Evolutionary conservation across 2,329 filamentous ascomycete species (phyloP).

Genomic region (Rutstroemia sp.): DNA sequence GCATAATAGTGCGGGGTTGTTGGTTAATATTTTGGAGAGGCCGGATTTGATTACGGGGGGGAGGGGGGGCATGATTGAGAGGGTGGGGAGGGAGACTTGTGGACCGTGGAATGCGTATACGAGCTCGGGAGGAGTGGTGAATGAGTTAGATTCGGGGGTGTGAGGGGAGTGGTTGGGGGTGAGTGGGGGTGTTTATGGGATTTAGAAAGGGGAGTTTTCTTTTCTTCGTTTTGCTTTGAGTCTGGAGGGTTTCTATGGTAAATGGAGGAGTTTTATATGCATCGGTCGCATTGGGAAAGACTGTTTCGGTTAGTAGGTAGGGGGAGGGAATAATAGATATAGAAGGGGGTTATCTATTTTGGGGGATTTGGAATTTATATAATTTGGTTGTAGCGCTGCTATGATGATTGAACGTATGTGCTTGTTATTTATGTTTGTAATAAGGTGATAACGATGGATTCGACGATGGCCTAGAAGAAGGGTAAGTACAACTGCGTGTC

Average conservation of each 20-base stretch:
- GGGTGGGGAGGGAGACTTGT: constrained; percentile 42
- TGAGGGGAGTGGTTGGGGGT: neutral
- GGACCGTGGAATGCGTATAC: constrained; percentile 45
- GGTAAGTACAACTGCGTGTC: too few relatives aligned
- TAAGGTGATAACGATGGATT: too few relatives aligned
- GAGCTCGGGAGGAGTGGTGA: constrained; percentile 34
- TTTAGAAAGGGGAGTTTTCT: neutral
- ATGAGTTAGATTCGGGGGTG: constrained; percentile 45
- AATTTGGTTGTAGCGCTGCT: neutral
- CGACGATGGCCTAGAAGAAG: too few relatives aligned
- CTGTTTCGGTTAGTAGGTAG: neutral
- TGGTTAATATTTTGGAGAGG: constrained; percentile 29
- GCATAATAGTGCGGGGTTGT: constrained; percentile 37
- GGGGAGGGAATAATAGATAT: neutral
- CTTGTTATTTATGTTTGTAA: too few relatives aligned
- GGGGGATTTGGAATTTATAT: neutral
- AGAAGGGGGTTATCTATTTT: too few relatives aligned
- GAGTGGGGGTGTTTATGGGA: neutral
- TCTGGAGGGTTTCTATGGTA: too few relatives aligned
- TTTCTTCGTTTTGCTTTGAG: neutral
- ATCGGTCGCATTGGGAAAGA: too few relatives aligned
- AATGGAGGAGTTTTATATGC: too few relatives aligned
- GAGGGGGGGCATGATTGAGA: constrained; percentile 32
- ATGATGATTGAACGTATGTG: too few relatives aligned
- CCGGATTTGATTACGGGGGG: constrained; percentile 31